Base-by-base conservation (phyloP, 1,139 yeast species). In the Zhuliangozyma blackwelliae region DNA sequence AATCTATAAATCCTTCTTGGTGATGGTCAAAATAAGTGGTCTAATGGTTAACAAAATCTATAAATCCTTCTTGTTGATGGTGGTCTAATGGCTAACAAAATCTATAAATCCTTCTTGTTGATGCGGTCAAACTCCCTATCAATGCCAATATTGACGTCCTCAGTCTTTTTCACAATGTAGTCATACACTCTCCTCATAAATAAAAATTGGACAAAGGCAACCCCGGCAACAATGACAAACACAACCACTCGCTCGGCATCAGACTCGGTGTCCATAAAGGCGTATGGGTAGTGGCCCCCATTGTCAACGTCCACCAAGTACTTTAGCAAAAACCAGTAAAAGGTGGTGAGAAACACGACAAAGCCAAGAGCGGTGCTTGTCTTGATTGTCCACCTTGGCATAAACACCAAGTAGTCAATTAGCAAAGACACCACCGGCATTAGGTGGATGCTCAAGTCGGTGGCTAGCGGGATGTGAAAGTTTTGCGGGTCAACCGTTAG, bases 221-320 rank as follows among this genome's bases (percentile, higher is more conserved):
- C 48, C 5, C 66, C 40, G 0, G 77, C 75, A 11, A 82, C 75
- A 7, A 61, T 49, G 1, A 52, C 59, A 51, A 82, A 82, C n/a
- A 82, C 73, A 13, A 66, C 40, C 2, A 65, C 55, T 40, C 84
- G 63, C 25, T 58, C 54, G 5, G 59, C 57, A 25, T 65, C 71
- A 7, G 61, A 63, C 6, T 63, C 69, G 9, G 74, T 82, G 49
- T 79, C 74, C 53, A 82, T 59, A 50, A 82, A 82, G 10, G 80
- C 82, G 51, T 82, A 82, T 0, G 92, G 92, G 49, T 76, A 82
- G 2, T 61, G 64, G 8, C 75, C 83, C 2, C 71, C 72, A 29
- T 48, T 54, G 20, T 59, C 63, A 27, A 71, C 57, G 39, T 72
- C 75, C 25, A 82, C 63, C 42, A 80, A 55, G 19, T 50, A 36